phyloP scores from a whole-genome alignment of 108 stramenopile genomes.

The Poteriospumella lacustris region DNA sequence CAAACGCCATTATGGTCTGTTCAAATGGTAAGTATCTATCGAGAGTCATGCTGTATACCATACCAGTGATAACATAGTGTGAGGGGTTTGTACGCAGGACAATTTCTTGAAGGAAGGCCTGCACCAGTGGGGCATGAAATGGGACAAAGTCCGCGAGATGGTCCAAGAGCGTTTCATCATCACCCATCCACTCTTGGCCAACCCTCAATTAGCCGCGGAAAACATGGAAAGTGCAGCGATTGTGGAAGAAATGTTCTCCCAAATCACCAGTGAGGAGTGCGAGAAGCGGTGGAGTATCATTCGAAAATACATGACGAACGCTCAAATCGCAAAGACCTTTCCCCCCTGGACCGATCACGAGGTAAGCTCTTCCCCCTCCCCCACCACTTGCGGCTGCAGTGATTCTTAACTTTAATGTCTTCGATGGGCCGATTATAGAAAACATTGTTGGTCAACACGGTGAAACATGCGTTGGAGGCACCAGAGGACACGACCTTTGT shows the following conservation, averaged over 20 bases:
- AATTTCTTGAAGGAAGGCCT: not conserved
- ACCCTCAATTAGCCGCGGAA: not conserved
- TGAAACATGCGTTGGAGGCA: not conserved
- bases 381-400: no score
- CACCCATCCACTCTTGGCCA: not conserved
- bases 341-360: not conserved
- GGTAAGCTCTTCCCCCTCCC: no score
- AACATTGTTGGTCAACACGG: not conserved
- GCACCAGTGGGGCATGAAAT: not conserved
- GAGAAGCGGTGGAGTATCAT: not conserved
- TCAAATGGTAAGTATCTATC: no score
- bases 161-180: not conserved
- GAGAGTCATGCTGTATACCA: no score
- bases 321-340: not conserved
- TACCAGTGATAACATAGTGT: no score
- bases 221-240: no score
- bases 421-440: no score
- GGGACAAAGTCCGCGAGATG: not conserved
- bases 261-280: not conserved
- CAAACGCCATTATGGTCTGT: no score
- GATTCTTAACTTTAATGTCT: no score
- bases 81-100: no score
- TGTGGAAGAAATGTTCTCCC: no score
- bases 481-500: not conserved
- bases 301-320: no score